phyloP scores from a whole-genome alignment of 2,329 filamentous ascomycete species.

The Aspergillus hortae region DNA sequence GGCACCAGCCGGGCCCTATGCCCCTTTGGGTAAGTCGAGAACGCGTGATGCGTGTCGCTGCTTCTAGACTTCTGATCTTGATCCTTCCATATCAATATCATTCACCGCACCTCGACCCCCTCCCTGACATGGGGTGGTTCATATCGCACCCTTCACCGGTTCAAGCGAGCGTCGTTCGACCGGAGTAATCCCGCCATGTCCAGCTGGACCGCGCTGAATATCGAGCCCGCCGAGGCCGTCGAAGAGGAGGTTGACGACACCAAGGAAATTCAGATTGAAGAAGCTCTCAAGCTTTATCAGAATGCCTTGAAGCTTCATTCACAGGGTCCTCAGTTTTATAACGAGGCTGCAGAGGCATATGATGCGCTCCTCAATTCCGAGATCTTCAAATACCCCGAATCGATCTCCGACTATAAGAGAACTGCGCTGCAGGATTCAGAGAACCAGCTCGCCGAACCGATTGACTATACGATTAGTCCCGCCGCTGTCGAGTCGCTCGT shows the following conservation, averaged over 20 bases:
- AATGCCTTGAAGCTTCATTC: conserved; percentile 86
- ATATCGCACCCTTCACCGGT: conserved; percentile 3
- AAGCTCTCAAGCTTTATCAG: conserved; percentile 92
- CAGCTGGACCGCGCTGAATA: conserved; percentile 82
- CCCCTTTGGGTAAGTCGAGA: conserved; percentile 11
- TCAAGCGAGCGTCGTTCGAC: conserved; percentile 12
- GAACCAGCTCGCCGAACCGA: conserved; percentile 46
- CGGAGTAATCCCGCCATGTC: conserved; percentile 38
- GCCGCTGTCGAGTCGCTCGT: conserved; percentile 32
- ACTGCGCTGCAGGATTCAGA: conserved; percentile 51
- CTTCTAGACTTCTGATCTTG: conserved; percentile 3
- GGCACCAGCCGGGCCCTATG: conserved; percentile 15
- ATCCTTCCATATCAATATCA: background rate
- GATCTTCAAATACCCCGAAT: conserved; percentile 89
- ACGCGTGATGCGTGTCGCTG: conserved; percentile 13
- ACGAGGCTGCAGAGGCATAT: conserved; percentile 78
- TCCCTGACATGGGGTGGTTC: conserved; percentile 20
- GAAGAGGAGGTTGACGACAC: conserved; percentile 94
- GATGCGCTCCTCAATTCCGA: conserved; percentile 82
- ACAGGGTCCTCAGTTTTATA: conserved; percentile 72
- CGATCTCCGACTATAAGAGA: conserved; percentile 76
- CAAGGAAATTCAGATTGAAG: conserved; percentile 94
- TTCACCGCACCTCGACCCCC: background rate
- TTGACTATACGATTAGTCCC: conserved; percentile 18
- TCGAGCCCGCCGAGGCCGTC: conserved; percentile 85